Evolutionary conservation across 225 moss, liverwort and hornwort genomes (phyloP), one percentile per base, ranked within the genome.

Genomic region (Sphagnum tenellum): DNA sequence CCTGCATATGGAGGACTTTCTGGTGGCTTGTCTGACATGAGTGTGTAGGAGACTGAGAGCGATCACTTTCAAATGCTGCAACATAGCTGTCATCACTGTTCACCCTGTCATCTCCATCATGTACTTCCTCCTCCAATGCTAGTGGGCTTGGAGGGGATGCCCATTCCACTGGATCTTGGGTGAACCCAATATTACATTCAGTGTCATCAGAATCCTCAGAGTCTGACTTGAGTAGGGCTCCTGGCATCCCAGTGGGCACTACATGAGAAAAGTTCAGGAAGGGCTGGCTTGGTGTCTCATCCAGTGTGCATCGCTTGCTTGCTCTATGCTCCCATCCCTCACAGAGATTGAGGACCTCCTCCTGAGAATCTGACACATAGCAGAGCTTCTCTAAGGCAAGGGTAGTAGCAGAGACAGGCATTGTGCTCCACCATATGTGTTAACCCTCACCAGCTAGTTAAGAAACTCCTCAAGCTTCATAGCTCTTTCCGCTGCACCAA

Each of bases 211-310:
- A 79, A 52, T 80, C 80, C 62, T 74, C 75, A 66, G 80, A 66
- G 61, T 69, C 80, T 56, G 71, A 78, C 12, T 51, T 66, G 49
- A 57, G 70, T 8, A 67, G 72, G 8, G 71, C 66, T 62, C 63
- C 69, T 14, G 7, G 4, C 11, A 70, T 70, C 49, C 53, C 47
- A 55, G 63, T 51, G 57, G 75, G 57, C 9, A 55, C 9, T 6
- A 70, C 29, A 64, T 56, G 29, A 29, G 29, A 54, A 64, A 65
- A 46, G 14, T 55, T 53, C 62, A 49, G 47, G 59, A 57, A 61
- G 59, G 62, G 12, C 69, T 78, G 77, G 62, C 80, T 84, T 9
- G 84, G 84, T 49, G 80, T 81, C 48, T 84, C 84, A 60, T 84
- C 84, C 62, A 78, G 64, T 52, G 61, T 68, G 69, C 64, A 84